Evolutionary conservation across 805 yeast species (phyloP), one percentile per base, ranked within the genome.

Genomic region (Saccharomycopsis sp.): DNA sequence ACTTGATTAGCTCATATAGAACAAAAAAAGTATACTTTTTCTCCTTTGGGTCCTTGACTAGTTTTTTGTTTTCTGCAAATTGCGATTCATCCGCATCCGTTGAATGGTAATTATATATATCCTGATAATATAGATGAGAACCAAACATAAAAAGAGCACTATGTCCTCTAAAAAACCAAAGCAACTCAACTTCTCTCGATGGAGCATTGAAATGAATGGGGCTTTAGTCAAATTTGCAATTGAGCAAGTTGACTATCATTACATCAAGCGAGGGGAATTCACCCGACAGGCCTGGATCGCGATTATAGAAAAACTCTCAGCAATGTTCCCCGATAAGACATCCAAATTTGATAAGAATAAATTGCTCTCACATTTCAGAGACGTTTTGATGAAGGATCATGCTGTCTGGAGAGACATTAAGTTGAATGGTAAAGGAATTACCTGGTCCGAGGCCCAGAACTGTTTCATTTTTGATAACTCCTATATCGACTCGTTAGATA

Each of bases 331-430:
- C 1, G 57, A 57, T 19, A 51, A 55, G 20, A 54, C 42, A 8
- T 42, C 54, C 17, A 57, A 57, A 23, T 57, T 57, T 42, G 57
- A 47, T 23, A 57, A 57, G 25, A 57, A 50, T 22, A 57, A 57
- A 41, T 34, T 57, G 20, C 15, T 50, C 2, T 35, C 52, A 19
- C 60, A 57, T 29, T 57, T 57, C 38, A 54, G 29, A 29, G 60
- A 57, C 19, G 60, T 57, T 23, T 20, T 57, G 14, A 23, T 57
- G 38, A 57, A 57, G 47, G 60, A 57, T 34, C 60, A 57, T 25
- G 42, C 55, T 19, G 57, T 57, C 23, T 57, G 60, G 60, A 54
- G 54, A 54, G 60, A 57, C 55, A 54, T 57, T 19, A 57, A 57
- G 34, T 17, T 47, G 3, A 54, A 57, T 50, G 41, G 58, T 9